A percentile compares a stretch with the other conserved stretches of the same genome.
These are phyloP conservation scores for Fusarium duplospermum DNA, from an alignment of 2,329 filamentous ascomycete species.

Conservation along the genomic window DNA sequence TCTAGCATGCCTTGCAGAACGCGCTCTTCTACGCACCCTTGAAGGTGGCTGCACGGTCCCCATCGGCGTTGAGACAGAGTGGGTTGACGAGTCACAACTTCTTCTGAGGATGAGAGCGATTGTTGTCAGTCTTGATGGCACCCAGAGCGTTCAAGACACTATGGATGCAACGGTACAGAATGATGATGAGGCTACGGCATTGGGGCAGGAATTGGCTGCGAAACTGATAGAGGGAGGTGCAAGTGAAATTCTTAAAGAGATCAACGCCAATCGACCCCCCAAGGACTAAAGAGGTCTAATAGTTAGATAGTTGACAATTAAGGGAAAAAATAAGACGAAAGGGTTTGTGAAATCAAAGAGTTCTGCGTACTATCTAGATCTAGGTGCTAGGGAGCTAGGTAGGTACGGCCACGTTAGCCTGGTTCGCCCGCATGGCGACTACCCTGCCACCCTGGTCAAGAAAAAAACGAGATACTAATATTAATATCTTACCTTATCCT, in stretches of 20 bases:
- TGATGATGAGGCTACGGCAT: neutral
- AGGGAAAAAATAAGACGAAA: too few relatives aligned
- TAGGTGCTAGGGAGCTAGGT: too few relatives aligned
- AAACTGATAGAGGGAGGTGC: neutral
- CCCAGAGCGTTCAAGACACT: neutral
- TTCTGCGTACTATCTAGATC: too few relatives aligned
- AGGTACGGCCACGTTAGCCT: neutral
- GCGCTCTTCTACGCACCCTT: neutral
- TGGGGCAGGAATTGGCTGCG: neutral
- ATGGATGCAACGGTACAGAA: neutral
- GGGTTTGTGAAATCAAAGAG: too few relatives aligned
- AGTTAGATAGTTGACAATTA: too few relatives aligned
- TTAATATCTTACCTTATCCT: too few relatives aligned
- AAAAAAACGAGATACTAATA: too few relatives aligned
- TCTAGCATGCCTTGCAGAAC: neutral
- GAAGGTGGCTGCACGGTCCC: neutral
- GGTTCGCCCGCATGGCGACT: neutral
- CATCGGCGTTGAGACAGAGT: neutral
- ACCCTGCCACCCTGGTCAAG: too few relatives aligned
- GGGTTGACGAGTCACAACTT: neutral
- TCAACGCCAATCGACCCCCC: neutral
- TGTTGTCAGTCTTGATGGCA: neutral
- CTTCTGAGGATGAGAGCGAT: neutral
- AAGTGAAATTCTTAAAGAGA: neutral
- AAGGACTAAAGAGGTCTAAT: neutral